phyloP scores from a whole-genome alignment of 116 monocot genomes.

The Trichopus zeylanicus region DNA sequence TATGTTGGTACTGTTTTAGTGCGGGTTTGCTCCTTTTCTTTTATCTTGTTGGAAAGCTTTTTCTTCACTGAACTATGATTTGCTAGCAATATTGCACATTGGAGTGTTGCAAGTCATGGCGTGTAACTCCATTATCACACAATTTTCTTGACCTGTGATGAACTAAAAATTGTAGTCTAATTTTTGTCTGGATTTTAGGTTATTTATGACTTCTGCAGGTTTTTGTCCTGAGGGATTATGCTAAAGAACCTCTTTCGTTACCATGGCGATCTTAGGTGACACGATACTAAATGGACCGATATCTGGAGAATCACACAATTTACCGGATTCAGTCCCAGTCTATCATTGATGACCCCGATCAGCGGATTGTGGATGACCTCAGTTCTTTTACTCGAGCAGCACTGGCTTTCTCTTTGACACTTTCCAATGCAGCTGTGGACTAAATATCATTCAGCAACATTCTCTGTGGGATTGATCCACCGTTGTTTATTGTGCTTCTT shows the following conservation, averaged over 20 bases:
- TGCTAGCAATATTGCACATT: too few species aligned
- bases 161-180: too few species aligned
- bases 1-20: too few species aligned
- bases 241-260: constrained; percentile 88
- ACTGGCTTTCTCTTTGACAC: constrained; percentile 84
- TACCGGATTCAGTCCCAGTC: constrained; percentile 99
- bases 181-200: too few species aligned
- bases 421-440: constrained; percentile 89
- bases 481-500: constrained; percentile 88
- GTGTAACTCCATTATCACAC: too few species aligned
- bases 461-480: constrained; percentile 91
- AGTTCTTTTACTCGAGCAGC: constrained; percentile 91
- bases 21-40: too few species aligned
- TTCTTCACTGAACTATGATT: too few species aligned
- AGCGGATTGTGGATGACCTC: constrained; percentile 94
- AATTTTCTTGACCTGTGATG: too few species aligned
- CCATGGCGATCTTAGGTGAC: constrained; percentile 99
- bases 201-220: constrained; percentile 70
- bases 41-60: too few species aligned
- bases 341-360: constrained; percentile 95
- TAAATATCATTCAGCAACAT: constrained; percentile 97
- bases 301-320: constrained; percentile 76
- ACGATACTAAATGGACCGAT: constrained; percentile 89
- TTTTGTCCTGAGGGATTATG: constrained; percentile 93
- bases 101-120: too few species aligned